phyloP scores from a whole-genome alignment of 2,329 filamentous ascomycete species.

The Alternaria consortialis region DNA sequence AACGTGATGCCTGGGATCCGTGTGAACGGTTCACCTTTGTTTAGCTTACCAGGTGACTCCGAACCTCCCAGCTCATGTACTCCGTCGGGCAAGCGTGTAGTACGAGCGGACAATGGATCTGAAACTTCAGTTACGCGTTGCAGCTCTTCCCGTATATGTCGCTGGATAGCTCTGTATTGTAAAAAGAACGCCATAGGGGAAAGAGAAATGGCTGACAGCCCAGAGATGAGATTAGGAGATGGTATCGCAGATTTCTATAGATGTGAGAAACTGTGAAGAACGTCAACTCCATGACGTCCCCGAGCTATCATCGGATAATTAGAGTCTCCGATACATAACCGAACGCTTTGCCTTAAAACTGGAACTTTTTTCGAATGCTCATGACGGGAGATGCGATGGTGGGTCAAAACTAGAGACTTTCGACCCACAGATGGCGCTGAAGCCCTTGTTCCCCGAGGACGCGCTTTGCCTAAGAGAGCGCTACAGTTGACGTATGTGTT shows the following conservation, averaged over 20 bases:
- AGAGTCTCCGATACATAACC: not conserved
- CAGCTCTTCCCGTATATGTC: conserved; percentile 9
- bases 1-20: conserved; percentile 13
- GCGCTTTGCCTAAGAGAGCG: not conserved
- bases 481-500: not conserved
- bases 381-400: conserved; percentile 3
- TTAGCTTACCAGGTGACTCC: not conserved
- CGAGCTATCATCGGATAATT: not conserved
- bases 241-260: not conserved
- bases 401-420: conserved; percentile 8
- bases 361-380: conserved; percentile 5
- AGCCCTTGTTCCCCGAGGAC: conserved; percentile 1
- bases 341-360: conserved; percentile 4
- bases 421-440: conserved; percentile 1
- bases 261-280: not conserved
- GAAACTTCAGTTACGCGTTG: conserved; percentile 7
- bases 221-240: not conserved
- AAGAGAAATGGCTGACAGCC: not conserved
- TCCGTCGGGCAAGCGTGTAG: not conserved
- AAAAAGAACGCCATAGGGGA: conserved; percentile 13
- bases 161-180: conserved; percentile 5
- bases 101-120: not conserved
- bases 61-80: not conserved
- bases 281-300: conserved; percentile 9
- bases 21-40: conserved; percentile 7